phyloP scores from a whole-genome alignment of 108 stramenopile genomes.

The Fragilaria crotonensis region DNA sequence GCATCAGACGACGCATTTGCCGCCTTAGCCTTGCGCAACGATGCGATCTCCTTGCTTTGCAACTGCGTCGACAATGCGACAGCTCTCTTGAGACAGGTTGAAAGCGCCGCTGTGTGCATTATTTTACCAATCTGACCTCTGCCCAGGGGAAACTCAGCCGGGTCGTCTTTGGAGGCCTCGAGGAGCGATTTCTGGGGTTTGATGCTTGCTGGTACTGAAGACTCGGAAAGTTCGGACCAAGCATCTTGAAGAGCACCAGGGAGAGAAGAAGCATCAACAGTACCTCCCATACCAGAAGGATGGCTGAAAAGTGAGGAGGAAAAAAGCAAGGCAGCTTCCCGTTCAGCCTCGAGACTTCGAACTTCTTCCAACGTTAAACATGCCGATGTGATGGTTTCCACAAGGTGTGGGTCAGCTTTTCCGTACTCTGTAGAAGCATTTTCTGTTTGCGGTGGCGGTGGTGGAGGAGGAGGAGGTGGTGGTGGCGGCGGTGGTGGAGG shows the following conservation, averaged over 20 bases:
- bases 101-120: conserved; percentile 28
- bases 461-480: conserved; percentile 26
- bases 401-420: not conserved
- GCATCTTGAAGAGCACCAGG: conserved; percentile 72
- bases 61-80: conserved; percentile 5
- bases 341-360: conserved; percentile 56
- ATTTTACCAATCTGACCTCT: conserved; percentile 56
- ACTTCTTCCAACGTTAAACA: conserved; percentile 39
- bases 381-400: conserved; percentile 9
- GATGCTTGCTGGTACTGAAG: conserved; percentile 5
- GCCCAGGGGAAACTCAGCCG: conserved; percentile 31
- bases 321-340: conserved; percentile 54
- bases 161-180: conserved; percentile 15
- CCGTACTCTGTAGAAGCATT: not conserved
- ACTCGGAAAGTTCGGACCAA: conserved; percentile 37
- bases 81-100: conserved; percentile 25
- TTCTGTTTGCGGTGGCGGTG: conserved; percentile 13
- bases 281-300: conserved; percentile 16
- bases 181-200: not conserved
- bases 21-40: not conserved
- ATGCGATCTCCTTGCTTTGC: conserved; percentile 7
- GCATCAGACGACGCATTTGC: not conserved
- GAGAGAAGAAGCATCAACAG: conserved; percentile 25
- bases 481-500: conserved; percentile 42
- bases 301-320: conserved; percentile 46